These are phyloP conservation scores for Austroboletus festivus DNA, from an alignment of 768 basidiomycete species.

Conservation along the genomic window DNA sequence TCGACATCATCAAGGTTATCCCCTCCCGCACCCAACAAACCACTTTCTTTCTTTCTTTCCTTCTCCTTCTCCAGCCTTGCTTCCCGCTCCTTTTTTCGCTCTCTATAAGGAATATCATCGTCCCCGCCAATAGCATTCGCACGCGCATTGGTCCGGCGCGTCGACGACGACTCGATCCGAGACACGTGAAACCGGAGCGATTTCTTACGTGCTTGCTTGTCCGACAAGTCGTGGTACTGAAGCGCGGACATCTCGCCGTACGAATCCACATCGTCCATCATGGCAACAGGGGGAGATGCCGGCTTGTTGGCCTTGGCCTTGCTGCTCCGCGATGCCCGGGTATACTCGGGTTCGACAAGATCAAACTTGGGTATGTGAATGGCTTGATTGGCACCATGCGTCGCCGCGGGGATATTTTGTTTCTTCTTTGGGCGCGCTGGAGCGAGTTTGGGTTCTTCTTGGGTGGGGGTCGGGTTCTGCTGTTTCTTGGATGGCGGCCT, in stretches of 20 bases:
- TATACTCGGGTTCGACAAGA: conserved; percentile 72
- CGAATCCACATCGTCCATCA: conserved; percentile 26
- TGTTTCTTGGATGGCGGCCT: no score
- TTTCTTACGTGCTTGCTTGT: conserved; percentile 80
- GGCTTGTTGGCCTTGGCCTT: conserved; percentile 14
- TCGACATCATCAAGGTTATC: conserved; percentile 64
- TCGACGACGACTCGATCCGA: conserved; percentile 80
- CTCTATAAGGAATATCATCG: conserved; percentile 90
- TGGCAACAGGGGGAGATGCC: not conserved
- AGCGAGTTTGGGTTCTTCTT: conserved; percentile 10
- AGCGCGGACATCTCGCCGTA: conserved; percentile 77
- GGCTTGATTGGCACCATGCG: conserved; percentile 12
- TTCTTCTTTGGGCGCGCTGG: conserved; percentile 55
- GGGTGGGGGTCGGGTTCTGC: not conserved
- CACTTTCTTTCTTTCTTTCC: conserved; percentile 34
- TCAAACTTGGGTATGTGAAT: conserved; percentile 54
- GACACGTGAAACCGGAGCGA: conserved; percentile 91
- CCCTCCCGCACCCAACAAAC: conserved; percentile 47
- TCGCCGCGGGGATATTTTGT: conserved; percentile 42
- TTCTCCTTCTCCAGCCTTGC: conserved; percentile 48
- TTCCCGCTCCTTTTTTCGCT: conserved; percentile 64
- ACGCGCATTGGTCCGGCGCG: conserved; percentile 71
- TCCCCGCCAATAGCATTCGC: conserved; percentile 78
- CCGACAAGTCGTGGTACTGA: conserved; percentile 67
- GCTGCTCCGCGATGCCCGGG: conserved; percentile 21